phyloP scores from a whole-genome alignment of 306 rosid genomes.

The Pachyrhizus erosus region DNA sequence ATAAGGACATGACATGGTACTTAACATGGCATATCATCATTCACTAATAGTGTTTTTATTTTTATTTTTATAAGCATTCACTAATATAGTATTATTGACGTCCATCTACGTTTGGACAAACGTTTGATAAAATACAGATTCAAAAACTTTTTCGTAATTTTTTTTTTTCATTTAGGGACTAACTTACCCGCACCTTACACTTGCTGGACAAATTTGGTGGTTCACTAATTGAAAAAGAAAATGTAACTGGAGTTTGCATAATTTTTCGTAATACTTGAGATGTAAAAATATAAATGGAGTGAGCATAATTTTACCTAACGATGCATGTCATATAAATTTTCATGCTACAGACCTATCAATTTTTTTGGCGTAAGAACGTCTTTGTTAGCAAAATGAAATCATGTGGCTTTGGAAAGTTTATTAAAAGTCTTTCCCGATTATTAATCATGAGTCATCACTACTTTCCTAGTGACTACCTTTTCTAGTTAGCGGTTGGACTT shows the following conservation, averaged over 20 bases:
- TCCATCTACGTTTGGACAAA: too few species aligned
- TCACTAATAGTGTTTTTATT: too few species aligned
- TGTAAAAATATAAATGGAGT: not conserved
- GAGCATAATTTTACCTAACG: not conserved
- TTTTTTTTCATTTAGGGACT: too few species aligned
- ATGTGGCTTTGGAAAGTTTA: conserved; percentile 16
- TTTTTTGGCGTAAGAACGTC: not conserved
- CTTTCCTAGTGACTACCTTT: conserved; percentile 7
- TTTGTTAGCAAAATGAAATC: conserved; percentile 1
- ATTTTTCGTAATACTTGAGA: not conserved
- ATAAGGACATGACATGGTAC: too few species aligned
- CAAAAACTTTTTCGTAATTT: too few species aligned
- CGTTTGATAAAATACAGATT: too few species aligned
- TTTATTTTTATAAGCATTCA: too few species aligned
- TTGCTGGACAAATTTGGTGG: not conserved
- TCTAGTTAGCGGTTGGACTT: conserved; percentile 36
- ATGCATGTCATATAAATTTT: not conserved
- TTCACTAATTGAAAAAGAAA: too few species aligned
- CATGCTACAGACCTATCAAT: not conserved
- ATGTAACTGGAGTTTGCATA: not conserved
- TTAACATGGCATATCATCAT: too few species aligned
- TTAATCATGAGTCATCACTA: conserved; percentile 20
- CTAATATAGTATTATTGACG: too few species aligned
- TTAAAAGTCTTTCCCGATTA: not conserved
- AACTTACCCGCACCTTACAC: too few species aligned